Conservation (phyloP, 495 filamentous ascomycete genomes). For the Sphaerosporella brunnea region DNA sequence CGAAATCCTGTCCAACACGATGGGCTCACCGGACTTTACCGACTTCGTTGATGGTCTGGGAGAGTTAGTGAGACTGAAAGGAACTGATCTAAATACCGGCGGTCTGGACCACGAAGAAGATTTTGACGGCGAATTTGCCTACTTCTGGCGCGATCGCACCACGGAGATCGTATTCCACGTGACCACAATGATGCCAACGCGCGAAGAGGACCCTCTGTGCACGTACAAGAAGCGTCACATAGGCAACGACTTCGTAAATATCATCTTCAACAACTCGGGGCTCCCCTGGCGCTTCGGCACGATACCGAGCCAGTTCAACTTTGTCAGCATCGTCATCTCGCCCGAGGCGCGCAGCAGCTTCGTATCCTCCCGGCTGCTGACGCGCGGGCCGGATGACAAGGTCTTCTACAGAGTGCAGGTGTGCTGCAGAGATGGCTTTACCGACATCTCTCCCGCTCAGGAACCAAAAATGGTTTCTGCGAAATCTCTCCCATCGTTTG, state of each 20-base stretch:
- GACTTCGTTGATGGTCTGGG: constrained; percentile 67
- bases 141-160: constrained; percentile 84
- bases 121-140: constrained; percentile 66
- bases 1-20: constrained; percentile 69
- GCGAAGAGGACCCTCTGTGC: constrained; percentile 53
- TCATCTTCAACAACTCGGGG: constrained; percentile 92
- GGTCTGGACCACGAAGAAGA: constrained; percentile 64
- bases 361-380: constrained; percentile 32
- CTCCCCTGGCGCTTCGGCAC: constrained; percentile 73
- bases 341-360: constrained; percentile 56
- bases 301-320: constrained; percentile 85
- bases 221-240: constrained; percentile 85
- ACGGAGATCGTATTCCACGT: constrained; percentile 94
- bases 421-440: constrained; percentile 66
- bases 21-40: constrained; percentile 69
- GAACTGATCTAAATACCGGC: constrained; percentile 78
- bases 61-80: constrained; percentile 56
- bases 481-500: constrained; percentile 61
- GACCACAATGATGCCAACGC: constrained; percentile 86
- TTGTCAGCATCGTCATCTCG: constrained; percentile 86
- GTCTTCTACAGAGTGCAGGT: constrained; percentile 72
- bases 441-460: constrained; percentile 72
- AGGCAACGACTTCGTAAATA: constrained; percentile 95
- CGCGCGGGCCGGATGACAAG: constrained; percentile 26
- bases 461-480: constrained; percentile 74